Conservation (phyloP, 352 stramenopile genomes). For the Phytophthora quininea region DNA sequence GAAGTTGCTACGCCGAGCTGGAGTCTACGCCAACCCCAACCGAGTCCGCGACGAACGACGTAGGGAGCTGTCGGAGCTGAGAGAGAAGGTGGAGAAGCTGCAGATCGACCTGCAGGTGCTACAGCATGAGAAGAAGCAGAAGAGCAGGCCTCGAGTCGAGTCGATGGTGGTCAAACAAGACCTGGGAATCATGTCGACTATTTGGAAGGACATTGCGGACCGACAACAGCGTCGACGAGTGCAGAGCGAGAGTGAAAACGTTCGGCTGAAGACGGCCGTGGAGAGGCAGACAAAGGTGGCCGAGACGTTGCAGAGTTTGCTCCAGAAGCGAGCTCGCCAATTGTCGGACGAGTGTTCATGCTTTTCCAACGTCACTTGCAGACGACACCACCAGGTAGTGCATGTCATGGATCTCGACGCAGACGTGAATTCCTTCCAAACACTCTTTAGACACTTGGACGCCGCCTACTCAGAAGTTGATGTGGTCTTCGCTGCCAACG, state of each 20-base stretch:
- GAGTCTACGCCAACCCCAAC: constrained; percentile 39
- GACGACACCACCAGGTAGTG: constrained; percentile 4
- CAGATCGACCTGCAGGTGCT: constrained; percentile 33
- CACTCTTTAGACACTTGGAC: constrained; percentile 30
- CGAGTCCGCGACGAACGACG: constrained; percentile 38
- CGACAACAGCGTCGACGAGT: constrained; percentile 37
- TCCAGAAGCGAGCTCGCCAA: constrained; percentile 28
- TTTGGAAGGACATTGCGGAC: constrained; percentile 32
- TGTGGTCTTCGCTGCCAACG: constrained; percentile 31
- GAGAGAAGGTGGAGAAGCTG: constrained; percentile 38
- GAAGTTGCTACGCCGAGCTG: constrained; percentile 24
- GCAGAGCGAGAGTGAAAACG: constrained; percentile 44
- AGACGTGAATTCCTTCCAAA: constrained; percentile 31
- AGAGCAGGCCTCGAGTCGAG: not conserved
- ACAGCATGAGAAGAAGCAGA: constrained; percentile 9
- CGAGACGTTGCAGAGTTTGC: constrained; percentile 13
- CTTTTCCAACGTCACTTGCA: constrained; percentile 13
- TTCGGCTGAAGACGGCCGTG: constrained; percentile 43
- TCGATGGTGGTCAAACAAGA: not conserved
- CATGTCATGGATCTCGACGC: constrained; percentile 16
- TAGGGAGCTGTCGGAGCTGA: constrained; percentile 48
- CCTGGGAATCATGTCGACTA: constrained; percentile 11
- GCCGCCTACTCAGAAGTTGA: constrained; percentile 33
- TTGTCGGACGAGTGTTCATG: constrained; percentile 24
- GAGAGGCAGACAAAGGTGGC: constrained; percentile 36